Conservation (phyloP, 1,284 basidiomycete genomes). For the Bondarzewia mesenterica region DNA sequence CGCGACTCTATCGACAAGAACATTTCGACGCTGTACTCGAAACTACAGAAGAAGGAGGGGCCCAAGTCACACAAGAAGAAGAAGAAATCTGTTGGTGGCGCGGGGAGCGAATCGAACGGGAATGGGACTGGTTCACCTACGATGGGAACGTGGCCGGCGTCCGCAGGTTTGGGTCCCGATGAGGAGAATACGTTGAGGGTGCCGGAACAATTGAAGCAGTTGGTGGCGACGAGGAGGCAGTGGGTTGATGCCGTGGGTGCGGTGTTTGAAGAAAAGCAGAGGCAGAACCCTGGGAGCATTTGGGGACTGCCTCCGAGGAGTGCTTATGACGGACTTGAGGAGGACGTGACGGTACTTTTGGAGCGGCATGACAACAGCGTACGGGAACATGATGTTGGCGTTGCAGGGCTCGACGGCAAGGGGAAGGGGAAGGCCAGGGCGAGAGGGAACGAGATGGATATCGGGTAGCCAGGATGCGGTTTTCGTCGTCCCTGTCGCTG, state of each 20-base stretch:
- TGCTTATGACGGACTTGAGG: constrained; percentile 67
- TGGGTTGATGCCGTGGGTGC: constrained; percentile 69
- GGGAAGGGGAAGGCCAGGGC: constrained; percentile 38
- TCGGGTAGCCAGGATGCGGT: constrained; percentile 30
- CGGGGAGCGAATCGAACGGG: constrained; percentile 26
- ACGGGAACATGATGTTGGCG: background rate
- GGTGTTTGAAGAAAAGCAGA: constrained; percentile 61
- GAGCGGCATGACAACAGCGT: constrained; percentile 18
- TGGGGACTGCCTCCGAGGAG: constrained; percentile 69
- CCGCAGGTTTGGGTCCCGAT: constrained; percentile 58
- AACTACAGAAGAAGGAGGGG: constrained; percentile 67
- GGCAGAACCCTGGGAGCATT: constrained; percentile 54
- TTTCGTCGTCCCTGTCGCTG: background rate
- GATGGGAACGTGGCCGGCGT: constrained; percentile 47
- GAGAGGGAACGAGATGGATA: constrained; percentile 44
- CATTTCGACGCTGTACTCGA: constrained; percentile 61
- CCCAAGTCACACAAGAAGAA: constrained; percentile 66
- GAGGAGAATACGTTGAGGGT: constrained; percentile 60
- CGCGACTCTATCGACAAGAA: constrained; percentile 80
- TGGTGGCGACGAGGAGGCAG: constrained; percentile 61
- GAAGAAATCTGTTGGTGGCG: constrained; percentile 37
- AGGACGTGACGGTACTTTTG: constrained; percentile 40
- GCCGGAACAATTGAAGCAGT: constrained; percentile 60
- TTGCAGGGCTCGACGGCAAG: constrained; percentile 34
- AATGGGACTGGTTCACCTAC: constrained; percentile 11